A percentile compares a stretch with the other conserved stretches of the same genome.
These are phyloP conservation scores for Periconia digitata DNA, from an alignment of 2,329 filamentous ascomycete species.

Conservation along the genomic window DNA sequence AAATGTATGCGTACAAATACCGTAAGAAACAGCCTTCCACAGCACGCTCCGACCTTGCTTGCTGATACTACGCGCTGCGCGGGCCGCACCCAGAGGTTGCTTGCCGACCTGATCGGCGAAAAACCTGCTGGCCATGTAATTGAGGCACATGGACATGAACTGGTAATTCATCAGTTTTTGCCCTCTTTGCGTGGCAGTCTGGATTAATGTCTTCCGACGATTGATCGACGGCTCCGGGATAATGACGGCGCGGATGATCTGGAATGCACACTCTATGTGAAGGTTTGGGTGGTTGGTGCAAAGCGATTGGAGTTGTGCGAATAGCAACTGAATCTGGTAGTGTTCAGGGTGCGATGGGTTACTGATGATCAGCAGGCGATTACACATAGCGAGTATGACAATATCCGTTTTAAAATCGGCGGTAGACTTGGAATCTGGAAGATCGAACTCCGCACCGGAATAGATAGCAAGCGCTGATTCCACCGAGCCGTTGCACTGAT, in stretches of 20 bases:
- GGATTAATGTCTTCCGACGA: constrained; percentile 76
- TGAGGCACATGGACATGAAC: constrained; percentile 79
- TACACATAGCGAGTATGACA: constrained; percentile 51
- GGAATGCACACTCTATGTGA: constrained; percentile 76
- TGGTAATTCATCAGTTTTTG: constrained; percentile 74
- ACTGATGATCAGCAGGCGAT: constrained; percentile 52
- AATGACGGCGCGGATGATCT: constrained; percentile 67
- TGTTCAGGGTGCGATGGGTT: constrained; percentile 48
- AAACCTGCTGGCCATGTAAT: constrained; percentile 80
- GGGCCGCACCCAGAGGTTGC: constrained; percentile 54
- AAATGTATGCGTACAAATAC: constrained; percentile 33
- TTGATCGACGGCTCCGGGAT: constrained; percentile 66
- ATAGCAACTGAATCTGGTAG: constrained; percentile 58
- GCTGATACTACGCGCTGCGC: constrained; percentile 30
- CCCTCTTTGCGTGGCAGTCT: constrained; percentile 54
- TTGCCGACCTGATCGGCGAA: constrained; percentile 78
- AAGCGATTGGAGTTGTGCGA: constrained; percentile 67
- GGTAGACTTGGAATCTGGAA: constrained; percentile 41
- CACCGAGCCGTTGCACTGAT: constrained; percentile 76
- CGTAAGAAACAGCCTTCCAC: constrained; percentile 36
- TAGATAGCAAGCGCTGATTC: constrained; percentile 69
- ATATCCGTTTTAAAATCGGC: constrained; percentile 43
- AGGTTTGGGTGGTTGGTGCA: constrained; percentile 71
- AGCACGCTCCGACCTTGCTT: constrained; percentile 23
- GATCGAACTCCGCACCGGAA: constrained; percentile 60